phyloP scores from a whole-genome alignment of 1,139 yeast genomes.

The Pichia sp. region DNA sequence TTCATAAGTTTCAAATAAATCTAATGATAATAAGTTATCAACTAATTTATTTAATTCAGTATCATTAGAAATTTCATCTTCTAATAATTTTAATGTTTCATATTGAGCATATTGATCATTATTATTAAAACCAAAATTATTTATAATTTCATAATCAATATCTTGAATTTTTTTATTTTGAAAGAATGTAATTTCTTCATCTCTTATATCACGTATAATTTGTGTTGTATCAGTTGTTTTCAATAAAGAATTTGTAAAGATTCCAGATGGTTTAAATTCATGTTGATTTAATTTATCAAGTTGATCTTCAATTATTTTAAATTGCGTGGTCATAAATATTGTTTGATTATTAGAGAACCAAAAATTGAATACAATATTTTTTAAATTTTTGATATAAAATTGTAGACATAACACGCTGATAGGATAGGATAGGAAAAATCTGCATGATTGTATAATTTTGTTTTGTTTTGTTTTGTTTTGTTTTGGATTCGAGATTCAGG shows the following conservation, averaged over 20 bases:
- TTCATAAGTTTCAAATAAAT: slow-evolving; percentile 1
- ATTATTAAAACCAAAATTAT: not conserved
- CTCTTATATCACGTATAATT: slow-evolving; percentile 16
- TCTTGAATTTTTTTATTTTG: slow-evolving; percentile 14
- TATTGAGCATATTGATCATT: slow-evolving; percentile 5
- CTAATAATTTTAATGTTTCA: slow-evolving; percentile 8
- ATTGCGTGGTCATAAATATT: not conserved
- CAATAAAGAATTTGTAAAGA: slow-evolving; percentile 16
- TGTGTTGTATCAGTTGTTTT: slow-evolving; percentile 18
- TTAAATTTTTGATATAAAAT: no score
- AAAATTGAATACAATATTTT: no score
- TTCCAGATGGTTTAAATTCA: slow-evolving; percentile 8
- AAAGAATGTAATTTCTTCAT: slow-evolving; percentile 16
- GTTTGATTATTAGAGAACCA: no score
- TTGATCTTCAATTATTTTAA: not conserved
- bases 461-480: no score
- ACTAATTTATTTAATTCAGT: not conserved
- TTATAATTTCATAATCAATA: slow-evolving; percentile 15
- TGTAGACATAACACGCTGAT: no score
- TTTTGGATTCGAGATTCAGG: no score
- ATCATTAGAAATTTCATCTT: slow-evolving; percentile 2
- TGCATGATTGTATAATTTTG: no score
- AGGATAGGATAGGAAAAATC: no score
- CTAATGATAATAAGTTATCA: not conserved
- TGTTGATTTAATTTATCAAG: not conserved